A percentile compares a stretch with the other conserved stretches of the same genome.
Conservation (phyloP, 225 moss, liverwort and hornwort species). For the Pleurozium schreberi region DNA sequence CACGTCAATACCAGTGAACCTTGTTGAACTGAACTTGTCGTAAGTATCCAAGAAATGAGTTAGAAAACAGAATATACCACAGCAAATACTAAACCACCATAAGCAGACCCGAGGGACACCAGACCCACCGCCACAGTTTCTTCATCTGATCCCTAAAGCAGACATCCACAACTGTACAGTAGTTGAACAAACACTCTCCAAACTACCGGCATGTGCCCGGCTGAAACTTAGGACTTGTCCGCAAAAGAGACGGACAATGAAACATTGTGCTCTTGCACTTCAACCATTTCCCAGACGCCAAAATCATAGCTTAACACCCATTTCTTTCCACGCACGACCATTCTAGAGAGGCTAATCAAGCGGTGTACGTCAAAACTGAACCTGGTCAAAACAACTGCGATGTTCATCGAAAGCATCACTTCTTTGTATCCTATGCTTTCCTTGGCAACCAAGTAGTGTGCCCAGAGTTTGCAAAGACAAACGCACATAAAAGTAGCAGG, state of each 20-base stretch:
- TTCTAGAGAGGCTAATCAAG: not conserved
- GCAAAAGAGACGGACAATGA: not conserved
- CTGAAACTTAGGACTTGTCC: too few species aligned
- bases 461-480: not conserved
- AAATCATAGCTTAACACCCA: not conserved
- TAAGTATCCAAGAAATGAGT: too few species aligned
- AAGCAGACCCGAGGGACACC: too few species aligned
- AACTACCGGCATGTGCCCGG: too few species aligned
- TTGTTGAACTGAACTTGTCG: not conserved
- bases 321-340: not conserved
- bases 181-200: too few species aligned
- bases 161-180: too few species aligned
- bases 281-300: not conserved
- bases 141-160: too few species aligned
- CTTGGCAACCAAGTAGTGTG: not conserved
- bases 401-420: not conserved
- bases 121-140: too few species aligned
- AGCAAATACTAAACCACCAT: not conserved
- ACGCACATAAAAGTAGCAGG: not conserved
- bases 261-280: not conserved
- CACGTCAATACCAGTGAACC: not conserved
- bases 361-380: too few species aligned
- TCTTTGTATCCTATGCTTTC: not conserved
- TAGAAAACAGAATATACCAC: not conserved
- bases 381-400: not conserved